A percentile compares a stretch with the other conserved stretches of the same genome.
Conservation (phyloP, 140 eudicot species). For the Bidens hawaiensis region DNA sequence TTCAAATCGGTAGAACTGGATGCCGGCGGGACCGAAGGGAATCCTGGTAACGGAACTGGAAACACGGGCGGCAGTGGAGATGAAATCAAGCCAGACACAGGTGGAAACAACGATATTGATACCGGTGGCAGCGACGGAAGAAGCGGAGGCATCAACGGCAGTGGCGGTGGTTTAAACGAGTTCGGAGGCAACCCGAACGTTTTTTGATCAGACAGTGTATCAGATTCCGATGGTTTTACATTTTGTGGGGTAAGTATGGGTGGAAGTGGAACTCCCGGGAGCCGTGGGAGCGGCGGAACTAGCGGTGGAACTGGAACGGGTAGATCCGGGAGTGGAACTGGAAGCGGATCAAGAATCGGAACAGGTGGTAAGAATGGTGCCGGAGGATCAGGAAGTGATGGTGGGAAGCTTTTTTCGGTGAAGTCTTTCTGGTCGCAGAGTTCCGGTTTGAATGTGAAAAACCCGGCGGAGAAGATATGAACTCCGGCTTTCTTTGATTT, state of each 20-base stretch:
- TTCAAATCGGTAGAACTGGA: background rate
- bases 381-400: constrained; percentile 33
- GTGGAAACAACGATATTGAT: constrained; percentile 20
- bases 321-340: constrained; percentile 26
- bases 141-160: constrained; percentile 28
- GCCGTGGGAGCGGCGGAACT: constrained; percentile 30
- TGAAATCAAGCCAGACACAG: constrained; percentile 32
- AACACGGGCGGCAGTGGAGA: constrained; percentile 34
- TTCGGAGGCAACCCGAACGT: constrained; percentile 23
- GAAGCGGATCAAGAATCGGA: constrained; percentile 28
- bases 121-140: constrained; percentile 31
- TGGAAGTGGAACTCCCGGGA: constrained; percentile 35
- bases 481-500: constrained; percentile 46
- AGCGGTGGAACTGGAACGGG: constrained; percentile 16
- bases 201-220: constrained; percentile 10
- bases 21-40: constrained; percentile 24
- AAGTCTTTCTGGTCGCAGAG: constrained; percentile 46
- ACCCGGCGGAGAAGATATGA: constrained; percentile 79
- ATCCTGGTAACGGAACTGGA: constrained; percentile 34
- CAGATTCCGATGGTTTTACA: background rate
- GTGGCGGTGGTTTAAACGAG: constrained; percentile 31
- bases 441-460: constrained; percentile 64
- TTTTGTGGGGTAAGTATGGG: constrained; percentile 19
- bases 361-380: constrained; percentile 33
- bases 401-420: constrained; percentile 25